Evolutionary conservation across 352 stramenopile genomes (phyloP).

Genomic region (Pythium sp.): DNA sequence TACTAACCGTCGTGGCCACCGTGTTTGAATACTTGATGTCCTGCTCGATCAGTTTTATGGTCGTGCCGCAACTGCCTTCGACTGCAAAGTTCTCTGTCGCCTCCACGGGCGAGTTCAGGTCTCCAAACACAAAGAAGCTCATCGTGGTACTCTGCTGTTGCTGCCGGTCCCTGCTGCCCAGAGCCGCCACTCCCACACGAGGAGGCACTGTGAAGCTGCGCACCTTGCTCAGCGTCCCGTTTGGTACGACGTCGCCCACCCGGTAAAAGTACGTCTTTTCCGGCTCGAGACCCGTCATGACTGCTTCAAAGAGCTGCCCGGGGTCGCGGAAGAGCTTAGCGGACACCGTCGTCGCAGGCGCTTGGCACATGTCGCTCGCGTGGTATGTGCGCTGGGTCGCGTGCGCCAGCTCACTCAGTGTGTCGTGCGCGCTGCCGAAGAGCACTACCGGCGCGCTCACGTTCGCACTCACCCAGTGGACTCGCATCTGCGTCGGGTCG

Average conservation of each 20-base stretch:
- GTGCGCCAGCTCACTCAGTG: conserved; percentile 12
- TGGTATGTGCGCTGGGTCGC: conserved; percentile 6
- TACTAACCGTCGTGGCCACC: neutral
- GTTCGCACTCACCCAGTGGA: conserved; percentile 50
- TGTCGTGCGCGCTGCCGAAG: conserved; percentile 26
- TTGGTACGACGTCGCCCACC: conserved; percentile 2
- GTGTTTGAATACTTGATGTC: conserved; percentile 2
- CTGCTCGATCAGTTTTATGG: conserved; percentile 14
- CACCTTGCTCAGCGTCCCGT: conserved; percentile 12
- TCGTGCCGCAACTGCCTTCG: conserved; percentile 20
- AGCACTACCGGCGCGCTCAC: conserved; percentile 37
- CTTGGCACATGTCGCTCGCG: conserved; percentile 16
- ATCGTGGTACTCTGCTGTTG: conserved; percentile 2
- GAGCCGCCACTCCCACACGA: neutral
- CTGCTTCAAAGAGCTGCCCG: conserved; percentile 17
- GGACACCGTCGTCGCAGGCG: conserved; percentile 7
- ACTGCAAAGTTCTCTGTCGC: conserved; percentile 19
- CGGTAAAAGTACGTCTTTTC: conserved; percentile 18
- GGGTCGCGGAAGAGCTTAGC: conserved; percentile 15
- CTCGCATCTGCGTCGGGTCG: conserved; percentile 34
- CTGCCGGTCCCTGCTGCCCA: neutral
- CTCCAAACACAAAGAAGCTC: conserved; percentile 59
- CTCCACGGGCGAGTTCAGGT: conserved; percentile 34
- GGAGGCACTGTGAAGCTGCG: conserved; percentile 13
- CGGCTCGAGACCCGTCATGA: conserved; percentile 12